phyloP scores from a whole-genome alignment of 441 rosid genomes.

The Erodium moschatum region DNA sequence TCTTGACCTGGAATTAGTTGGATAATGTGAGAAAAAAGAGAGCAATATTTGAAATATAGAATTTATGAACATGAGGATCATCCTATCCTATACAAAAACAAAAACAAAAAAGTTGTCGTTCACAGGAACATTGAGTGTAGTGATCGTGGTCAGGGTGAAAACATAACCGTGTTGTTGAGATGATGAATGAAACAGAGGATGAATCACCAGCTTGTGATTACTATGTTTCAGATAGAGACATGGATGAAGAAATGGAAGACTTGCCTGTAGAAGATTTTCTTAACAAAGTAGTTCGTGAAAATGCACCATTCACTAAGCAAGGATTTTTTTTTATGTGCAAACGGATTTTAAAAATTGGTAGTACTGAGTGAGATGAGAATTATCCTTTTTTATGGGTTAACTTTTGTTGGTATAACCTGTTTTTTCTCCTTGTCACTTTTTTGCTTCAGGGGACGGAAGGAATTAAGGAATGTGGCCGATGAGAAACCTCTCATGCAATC shows the following conservation, averaged over 20 bases:
- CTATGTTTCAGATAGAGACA: background rate
- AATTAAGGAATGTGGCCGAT: constrained; percentile 38
- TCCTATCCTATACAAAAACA: too few species aligned
- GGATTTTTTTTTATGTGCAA: background rate
- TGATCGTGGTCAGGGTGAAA: background rate
- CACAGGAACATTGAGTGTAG: background rate
- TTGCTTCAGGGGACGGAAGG: constrained; percentile 50
- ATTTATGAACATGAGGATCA: background rate
- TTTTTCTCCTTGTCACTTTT: background rate
- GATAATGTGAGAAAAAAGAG: background rate
- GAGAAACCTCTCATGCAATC: constrained; percentile 18
- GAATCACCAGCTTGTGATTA: background rate
- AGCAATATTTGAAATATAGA: background rate
- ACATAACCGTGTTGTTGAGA: background rate
- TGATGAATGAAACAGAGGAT: background rate
- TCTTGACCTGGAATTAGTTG: background rate
- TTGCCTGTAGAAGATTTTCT: background rate
- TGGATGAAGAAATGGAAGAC: background rate
- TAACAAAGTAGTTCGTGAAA: background rate
- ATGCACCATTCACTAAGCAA: background rate
- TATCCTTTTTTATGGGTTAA: background rate
- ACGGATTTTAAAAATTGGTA: background rate
- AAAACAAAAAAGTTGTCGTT: background rate
- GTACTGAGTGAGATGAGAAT: constrained; percentile 8
- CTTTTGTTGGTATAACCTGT: constrained; percentile 8